Evolutionary conservation across 2,329 filamentous ascomycete genomes (phyloP), one percentile per base, ranked within the genome.

Genomic region (Xylariaceae sp.): DNA sequence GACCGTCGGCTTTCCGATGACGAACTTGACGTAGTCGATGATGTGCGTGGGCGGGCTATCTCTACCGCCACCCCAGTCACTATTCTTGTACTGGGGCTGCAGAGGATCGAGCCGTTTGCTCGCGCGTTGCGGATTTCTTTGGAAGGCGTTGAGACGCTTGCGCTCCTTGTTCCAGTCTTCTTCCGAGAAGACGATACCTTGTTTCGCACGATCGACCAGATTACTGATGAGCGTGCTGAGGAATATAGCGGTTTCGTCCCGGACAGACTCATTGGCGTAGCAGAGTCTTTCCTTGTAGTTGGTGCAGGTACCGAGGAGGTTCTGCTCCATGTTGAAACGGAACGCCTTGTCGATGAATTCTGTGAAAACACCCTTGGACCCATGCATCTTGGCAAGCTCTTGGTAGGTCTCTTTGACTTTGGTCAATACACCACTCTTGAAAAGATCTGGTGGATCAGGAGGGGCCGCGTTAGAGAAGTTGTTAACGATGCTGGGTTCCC

Each of bases 401-500:
- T 64, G 51, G 30, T 87, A 79, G 0, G 71, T 81, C 0, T 72
- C 73, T 1, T 66, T 75, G 13, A 82, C 75, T 55, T 83, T 81
- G 0, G 65, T 67, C 6, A 90, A 75, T 10, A 81, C 79, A 1
- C 82, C 78, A 2, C 73, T 62, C 5, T 72, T 58, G 5, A 80
- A 74, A 0, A 87, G 70, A 55, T 83, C 78, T 0, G 74, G 73
- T 6, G 71, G 57, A 0, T 68, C 37, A 0, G 81, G 82, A 4
- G 79, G 72, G 0, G 79, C 75, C 0, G 84, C 82, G 59, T 89
- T 91, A 3, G 68, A 64, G 65, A 93, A 93, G n/a, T 84, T 84
- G 4, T 76, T 66, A 0, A 90, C 87, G 2, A 94, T 79, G 0
- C 75, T 72, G 0, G 77, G 75, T 34, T 92, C 88, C 87, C 88